Base-by-base conservation (phyloP, 441 rosid genomes). In the Croton laevigatus region DNA sequence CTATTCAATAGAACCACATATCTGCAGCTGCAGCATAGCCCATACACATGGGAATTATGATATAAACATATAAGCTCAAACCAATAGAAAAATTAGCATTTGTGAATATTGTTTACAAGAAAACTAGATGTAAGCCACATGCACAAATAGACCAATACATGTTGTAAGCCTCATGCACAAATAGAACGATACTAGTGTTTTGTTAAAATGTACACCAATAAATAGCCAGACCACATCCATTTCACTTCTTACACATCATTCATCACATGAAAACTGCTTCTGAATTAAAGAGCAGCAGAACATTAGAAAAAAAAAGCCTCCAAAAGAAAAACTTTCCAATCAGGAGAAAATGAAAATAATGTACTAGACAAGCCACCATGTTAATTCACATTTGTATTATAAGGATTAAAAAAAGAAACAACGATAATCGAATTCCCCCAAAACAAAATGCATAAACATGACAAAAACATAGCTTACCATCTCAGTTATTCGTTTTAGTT, bases 401-500 rank as follows among this genome's bases (percentile, higher is more conserved):
- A 36, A 45, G 34, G 32, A 51, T 49, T 49, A 16, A 20, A 2
- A 20, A 54, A 36, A 75, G 23, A 68, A 22, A 42, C 37, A 42
- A 65, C 57, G 22, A 61, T 23, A 72, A 48, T 62, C 40, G 27
- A 4, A 59, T 23, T 27, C 32, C 32, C 32, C 1, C 32, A 27
- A 27, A 62, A 38, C 36, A 49, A 13, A 55, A 34, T 14, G 36
- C 53, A 17, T 48, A 36, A 67, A 45, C 73, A 64, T 38, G 69
- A 51, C 11, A 27, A 55, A 66, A 49, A 36, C 13, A 40, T 59
- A 8, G 10, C 44, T 49, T 90, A 93, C 95, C 91, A 87, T 88
- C 71, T 87, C 90, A 10, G 90, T 83, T 70, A 89, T 88, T 59
- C 88, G 85, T 72, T 70, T 71, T 76, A 93, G 85, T 74, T 88